phyloP scores from a whole-genome alignment of 228 moss, liverwort and hornwort genomes.

The Sphagnum magellanicum region DNA sequence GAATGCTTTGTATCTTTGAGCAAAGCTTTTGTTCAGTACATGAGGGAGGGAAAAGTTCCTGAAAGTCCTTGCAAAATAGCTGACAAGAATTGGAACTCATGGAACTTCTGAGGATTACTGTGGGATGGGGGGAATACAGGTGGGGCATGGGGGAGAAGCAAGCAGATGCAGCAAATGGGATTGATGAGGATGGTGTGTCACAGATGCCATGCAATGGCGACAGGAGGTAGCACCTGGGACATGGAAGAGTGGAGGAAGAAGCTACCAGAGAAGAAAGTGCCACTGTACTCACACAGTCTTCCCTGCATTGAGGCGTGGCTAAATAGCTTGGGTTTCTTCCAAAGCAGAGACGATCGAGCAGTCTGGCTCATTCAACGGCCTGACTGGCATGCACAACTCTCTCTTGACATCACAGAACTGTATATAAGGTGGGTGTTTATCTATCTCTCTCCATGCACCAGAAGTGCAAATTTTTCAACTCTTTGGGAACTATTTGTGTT shows the following conservation, averaged over 20 bases:
- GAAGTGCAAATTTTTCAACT: no score
- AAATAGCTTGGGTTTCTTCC: constrained; percentile 67
- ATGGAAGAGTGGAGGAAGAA: constrained; percentile 63
- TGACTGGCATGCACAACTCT: constrained; percentile 94
- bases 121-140: not conserved
- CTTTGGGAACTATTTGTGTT: no score
- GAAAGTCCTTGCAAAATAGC: no score
- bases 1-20: no score
- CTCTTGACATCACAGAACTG: constrained; percentile 79
- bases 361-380: constrained; percentile 71
- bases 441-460: no score
- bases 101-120: no score
- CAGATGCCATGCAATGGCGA: constrained; percentile 5
- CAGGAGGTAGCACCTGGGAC: constrained; percentile 32
- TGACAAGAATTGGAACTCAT: no score
- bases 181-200: not conserved
- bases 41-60: no score
- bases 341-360: constrained; percentile 72
- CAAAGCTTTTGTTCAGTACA: no score
- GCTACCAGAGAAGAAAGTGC: constrained; percentile 84
- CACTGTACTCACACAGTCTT: constrained; percentile 87
- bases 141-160: not conserved
- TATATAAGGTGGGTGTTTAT: constrained; percentile 54
- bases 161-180: not conserved
- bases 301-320: constrained; percentile 93